phyloP scores from a whole-genome alignment of 768 basidiomycete genomes.

The Austroboletus eburneus region DNA sequence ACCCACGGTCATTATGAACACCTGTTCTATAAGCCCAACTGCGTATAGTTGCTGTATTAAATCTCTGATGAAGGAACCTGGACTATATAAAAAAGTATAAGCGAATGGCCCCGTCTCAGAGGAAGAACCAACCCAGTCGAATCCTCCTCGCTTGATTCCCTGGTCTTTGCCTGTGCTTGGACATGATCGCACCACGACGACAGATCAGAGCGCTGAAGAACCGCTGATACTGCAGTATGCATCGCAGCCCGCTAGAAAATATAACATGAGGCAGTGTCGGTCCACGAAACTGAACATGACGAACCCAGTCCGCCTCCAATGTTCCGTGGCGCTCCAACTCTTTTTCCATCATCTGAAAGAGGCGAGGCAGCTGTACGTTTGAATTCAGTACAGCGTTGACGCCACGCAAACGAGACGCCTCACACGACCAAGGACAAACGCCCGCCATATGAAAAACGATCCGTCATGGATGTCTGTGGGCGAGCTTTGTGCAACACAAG shows the following conservation, averaged over 20 bases:
- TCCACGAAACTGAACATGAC: slow-evolving; percentile 13
- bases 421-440: slow-evolving; percentile 71
- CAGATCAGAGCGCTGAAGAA: slow-evolving; percentile 51
- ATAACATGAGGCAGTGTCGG: slow-evolving; percentile 9
- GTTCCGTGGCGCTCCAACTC: slow-evolving; percentile 45
- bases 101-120: not conserved
- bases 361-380: slow-evolving; percentile 50
- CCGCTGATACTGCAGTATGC: slow-evolving; percentile 45
- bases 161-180: slow-evolving; percentile 31
- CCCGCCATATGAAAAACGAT: slow-evolving; percentile 53
- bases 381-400: slow-evolving; percentile 1
- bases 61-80: slow-evolving; percentile 24
- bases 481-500: slow-evolving; percentile 53
- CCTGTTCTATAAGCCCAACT: slow-evolving; percentile 50
- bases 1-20: slow-evolving; percentile 49
- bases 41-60: slow-evolving; percentile 50
- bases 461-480: slow-evolving; percentile 29
- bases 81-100: slow-evolving; percentile 21
- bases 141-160: slow-evolving; percentile 23
- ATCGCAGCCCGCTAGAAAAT: slow-evolving; percentile 37
- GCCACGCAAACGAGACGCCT: slow-evolving; percentile 20
- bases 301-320: slow-evolving; percentile 56
- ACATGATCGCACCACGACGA: slow-evolving; percentile 51
- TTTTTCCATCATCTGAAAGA: slow-evolving; percentile 54
- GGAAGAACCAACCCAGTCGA: slow-evolving; percentile 9